Percentiles rank a stretch among this genome's conserved stretches.
Conservation (phyloP, 768 basidiomycete genomes). For the Terana coerulea region DNA sequence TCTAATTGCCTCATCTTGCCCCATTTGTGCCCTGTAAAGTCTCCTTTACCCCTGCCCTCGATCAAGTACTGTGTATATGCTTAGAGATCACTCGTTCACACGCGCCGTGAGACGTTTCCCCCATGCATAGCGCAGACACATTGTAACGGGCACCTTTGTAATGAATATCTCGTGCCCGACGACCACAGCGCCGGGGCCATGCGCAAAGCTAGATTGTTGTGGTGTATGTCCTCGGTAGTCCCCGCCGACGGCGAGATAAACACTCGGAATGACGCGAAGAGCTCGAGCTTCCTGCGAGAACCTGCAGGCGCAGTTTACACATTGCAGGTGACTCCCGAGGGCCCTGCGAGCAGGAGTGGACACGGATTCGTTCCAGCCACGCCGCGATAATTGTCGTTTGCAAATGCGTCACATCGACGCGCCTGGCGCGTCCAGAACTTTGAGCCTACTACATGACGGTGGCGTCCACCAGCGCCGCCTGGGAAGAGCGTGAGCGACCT, state of each 20-base stretch:
- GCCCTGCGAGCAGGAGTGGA: no score
- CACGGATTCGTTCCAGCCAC: no score
- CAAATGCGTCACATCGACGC: no score
- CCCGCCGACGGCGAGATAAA: not conserved
- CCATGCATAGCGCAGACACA: not conserved
- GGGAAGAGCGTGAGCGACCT: no score
- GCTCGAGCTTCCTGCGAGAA: no score
- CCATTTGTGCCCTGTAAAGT: not conserved
- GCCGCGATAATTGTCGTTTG: no score
- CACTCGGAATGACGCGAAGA: not conserved
- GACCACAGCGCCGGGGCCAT: not conserved
- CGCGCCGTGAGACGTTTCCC: not conserved
- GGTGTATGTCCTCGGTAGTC: not conserved
- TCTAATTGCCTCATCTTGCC: not conserved
- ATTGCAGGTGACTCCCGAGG: no score
- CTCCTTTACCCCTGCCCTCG: not conserved
- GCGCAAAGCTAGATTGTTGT: not conserved
- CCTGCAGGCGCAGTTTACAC: no score
- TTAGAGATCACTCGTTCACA: not conserved
- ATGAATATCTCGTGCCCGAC: not conserved
- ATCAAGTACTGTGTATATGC: not conserved
- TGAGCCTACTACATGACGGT: no score
- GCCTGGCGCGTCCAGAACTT: no score
- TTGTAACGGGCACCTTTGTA: conserved; percentile 1
- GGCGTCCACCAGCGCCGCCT: no score